Evolutionary conservation across 2,329 filamentous ascomycete species (phyloP), one percentile per base, ranked within the genome.

Genomic region (Penicillium nordicum): DNA sequence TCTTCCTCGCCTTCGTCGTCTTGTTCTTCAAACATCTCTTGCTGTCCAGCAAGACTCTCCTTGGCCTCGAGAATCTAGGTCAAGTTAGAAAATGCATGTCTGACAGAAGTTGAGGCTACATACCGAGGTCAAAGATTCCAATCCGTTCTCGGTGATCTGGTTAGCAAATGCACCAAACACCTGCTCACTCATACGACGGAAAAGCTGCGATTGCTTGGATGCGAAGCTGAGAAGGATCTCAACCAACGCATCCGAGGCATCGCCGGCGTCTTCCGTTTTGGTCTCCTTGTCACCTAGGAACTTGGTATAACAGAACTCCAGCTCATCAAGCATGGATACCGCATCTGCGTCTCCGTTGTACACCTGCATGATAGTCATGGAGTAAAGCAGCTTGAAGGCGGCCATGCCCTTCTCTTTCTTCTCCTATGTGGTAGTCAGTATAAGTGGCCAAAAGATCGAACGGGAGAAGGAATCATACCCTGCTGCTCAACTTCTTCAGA

Each of bases 171-270:
- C 86, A 25, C 87, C 84, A 70, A 97, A 97, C 0, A 96, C 92
- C 67, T 94, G 89, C 69, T 93, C 87, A 6, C 91, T 90, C 51
- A 95, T 87, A 65, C 92, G 90, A 30, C 91, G 85, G 78, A 96
- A 89, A 50, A 97, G 79, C 10, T 87, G 85, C 1, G 92, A 96
- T 4, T 88, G 89, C 59, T 91, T 90, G 0, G 92, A 90, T 2
- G 95, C 84, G 76, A 97, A 91, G 50, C 90, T 90, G n/a, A 97
- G 79, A 8, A 99, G 75, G 50, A 97, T 89, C 68, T 97, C 94
- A 2, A 97, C 86, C 9, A 97, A 76, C 27, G 90, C 82, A 67
- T 90, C 86, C 0, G 90, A 88, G 2, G 74, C 74, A 60, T 76
- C 73, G 0, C 69, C 68, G 1, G 78, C 74, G 65, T 84, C 79